phyloP scores from a whole-genome alignment of 768 basidiomycete genomes.

The Dendrothele bispora region DNA sequence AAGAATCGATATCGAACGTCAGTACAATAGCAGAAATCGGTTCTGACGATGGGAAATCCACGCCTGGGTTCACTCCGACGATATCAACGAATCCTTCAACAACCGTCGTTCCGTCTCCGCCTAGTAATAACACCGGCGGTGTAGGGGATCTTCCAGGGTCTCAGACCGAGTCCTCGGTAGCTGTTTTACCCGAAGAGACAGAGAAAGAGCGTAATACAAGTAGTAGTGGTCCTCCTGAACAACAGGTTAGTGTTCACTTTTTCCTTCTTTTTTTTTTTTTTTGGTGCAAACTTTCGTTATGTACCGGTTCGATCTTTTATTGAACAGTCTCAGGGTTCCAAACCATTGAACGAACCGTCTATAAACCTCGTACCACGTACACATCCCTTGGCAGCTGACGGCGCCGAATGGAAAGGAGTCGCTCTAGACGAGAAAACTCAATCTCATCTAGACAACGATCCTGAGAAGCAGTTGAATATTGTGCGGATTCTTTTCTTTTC shows the following conservation, averaged over 20 bases:
- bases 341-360: background rate
- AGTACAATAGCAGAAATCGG: constrained; percentile 1
- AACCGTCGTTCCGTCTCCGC: too few relatives aligned
- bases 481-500: too few relatives aligned
- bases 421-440: constrained; percentile 5
- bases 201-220: too few relatives aligned
- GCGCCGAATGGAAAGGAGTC: constrained; percentile 2
- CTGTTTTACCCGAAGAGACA: too few relatives aligned
- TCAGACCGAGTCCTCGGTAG: too few relatives aligned
- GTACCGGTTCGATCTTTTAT: background rate
- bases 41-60: too few relatives aligned
- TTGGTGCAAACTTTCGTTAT: too few relatives aligned
- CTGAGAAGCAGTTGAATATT: background rate
- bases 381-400: constrained; percentile 4
- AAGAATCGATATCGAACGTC: constrained; percentile 1
- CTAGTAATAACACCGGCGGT: background rate
- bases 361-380: constrained; percentile 1
- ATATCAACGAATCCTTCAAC: background rate
- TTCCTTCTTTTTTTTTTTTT: background rate
- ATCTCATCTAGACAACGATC: background rate
- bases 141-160: too few relatives aligned
- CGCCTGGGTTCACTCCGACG: background rate
- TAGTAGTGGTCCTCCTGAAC: background rate
- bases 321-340: background rate
- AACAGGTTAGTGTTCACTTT: background rate